Percentiles rank a stretch among this genome's conserved stretches.
Conservation (phyloP, 345 rosid genomes). For the Salix exigua region DNA sequence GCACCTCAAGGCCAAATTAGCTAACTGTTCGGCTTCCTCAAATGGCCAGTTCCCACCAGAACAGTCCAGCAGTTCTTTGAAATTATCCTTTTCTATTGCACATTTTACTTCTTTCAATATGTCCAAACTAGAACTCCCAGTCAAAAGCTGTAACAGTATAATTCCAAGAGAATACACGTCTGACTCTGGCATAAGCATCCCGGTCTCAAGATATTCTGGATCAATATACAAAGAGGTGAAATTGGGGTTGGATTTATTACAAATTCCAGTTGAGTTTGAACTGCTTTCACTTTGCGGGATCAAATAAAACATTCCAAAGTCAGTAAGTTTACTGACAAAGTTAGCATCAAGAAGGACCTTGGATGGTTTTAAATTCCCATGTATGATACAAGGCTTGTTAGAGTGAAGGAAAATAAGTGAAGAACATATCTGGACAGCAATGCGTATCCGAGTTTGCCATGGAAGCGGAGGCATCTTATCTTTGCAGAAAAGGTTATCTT, state of each 20-base stretch:
- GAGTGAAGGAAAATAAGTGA: constrained; percentile 84
- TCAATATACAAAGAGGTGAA: constrained; percentile 36
- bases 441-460: constrained; percentile 60
- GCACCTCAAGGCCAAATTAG: constrained; percentile 64
- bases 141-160: constrained; percentile 68
- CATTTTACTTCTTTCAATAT: constrained; percentile 54
- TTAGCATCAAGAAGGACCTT: constrained; percentile 76
- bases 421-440: constrained; percentile 77
- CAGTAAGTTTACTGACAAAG: constrained; percentile 60
- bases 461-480: constrained; percentile 48
- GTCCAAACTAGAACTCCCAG: constrained; percentile 52
- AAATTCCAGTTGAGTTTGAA: neutral
- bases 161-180: constrained; percentile 78
- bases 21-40: constrained; percentile 51
- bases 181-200: constrained; percentile 50
- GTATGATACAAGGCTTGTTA: constrained; percentile 64
- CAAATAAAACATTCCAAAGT: constrained; percentile 57
- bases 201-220: constrained; percentile 50
- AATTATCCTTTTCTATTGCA: constrained; percentile 59
- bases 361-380: constrained; percentile 77
- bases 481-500: constrained; percentile 56
- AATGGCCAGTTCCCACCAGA: constrained; percentile 81
- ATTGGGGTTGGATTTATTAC: constrained; percentile 9
- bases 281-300: constrained; percentile 30
- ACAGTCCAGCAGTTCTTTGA: constrained; percentile 50